Percentiles rank a stretch among this genome's conserved stretches.
These are phyloP conservation scores for Suillus decipiens DNA, from an alignment of 768 basidiomycete species.

Conservation along the genomic window DNA sequence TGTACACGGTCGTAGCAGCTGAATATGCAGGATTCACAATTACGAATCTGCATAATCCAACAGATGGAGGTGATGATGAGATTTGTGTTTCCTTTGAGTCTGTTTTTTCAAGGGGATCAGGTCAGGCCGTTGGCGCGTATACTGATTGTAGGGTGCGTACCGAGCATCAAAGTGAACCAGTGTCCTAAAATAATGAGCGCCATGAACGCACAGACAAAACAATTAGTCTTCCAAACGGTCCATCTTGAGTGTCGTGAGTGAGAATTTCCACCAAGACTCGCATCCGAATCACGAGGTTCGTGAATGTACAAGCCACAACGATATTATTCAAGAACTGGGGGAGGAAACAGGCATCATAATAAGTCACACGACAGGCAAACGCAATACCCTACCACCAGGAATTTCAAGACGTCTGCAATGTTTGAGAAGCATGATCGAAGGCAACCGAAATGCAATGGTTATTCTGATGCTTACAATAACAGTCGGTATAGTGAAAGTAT, in stretches of 20 bases:
- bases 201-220: conserved; percentile 20
- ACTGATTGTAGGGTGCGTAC: conserved; percentile 3
- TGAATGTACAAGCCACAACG: conserved; percentile 21
- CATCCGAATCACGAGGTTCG: conserved; percentile 33
- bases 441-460: neutral
- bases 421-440: neutral
- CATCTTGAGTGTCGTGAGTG: conserved; percentile 18
- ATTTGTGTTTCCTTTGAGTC: conserved; percentile 17
- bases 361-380: neutral
- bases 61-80: neutral
- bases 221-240: conserved; percentile 27
- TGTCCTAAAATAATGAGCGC: conserved; percentile 19
- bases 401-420: conserved; percentile 11
- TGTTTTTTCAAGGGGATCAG: conserved; percentile 5
- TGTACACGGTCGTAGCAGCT: conserved; percentile 18
- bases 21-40: conserved; percentile 5
- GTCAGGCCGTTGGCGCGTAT: neutral
- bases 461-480: conserved; percentile 21
- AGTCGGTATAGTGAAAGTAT: conserved; percentile 62
- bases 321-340: conserved; percentile 19
- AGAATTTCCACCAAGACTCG: conserved; percentile 12
- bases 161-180: conserved; percentile 23
- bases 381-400: conserved; percentile 16
- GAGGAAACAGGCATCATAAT: neutral
- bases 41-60: conserved; percentile 10